These are phyloP conservation scores for Handroanthus guayacan DNA, from an alignment of 257 asterid genomes.

Conservation along the genomic window DNA sequence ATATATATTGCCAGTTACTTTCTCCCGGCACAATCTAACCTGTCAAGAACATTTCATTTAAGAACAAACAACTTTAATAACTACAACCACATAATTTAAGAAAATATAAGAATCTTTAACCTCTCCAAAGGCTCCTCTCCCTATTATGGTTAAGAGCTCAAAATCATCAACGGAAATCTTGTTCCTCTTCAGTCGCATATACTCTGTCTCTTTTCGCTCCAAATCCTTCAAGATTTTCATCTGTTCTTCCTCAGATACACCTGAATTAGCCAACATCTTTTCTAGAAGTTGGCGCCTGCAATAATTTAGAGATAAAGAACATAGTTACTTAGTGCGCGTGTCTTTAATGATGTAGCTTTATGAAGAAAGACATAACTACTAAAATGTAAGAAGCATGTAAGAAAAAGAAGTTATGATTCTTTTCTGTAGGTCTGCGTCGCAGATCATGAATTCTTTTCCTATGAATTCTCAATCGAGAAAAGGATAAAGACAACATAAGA, in stretches of 20 bases:
- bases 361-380: not conserved
- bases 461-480: not conserved
- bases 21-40: slow-evolving; percentile 79
- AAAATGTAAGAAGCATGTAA: not conserved
- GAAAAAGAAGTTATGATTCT: not conserved
- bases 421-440: too few species aligned
- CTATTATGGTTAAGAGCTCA: slow-evolving; percentile 71
- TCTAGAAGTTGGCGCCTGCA: slow-evolving; percentile 68
- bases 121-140: slow-evolving; percentile 95
- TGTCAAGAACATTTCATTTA: slow-evolving; percentile 38
- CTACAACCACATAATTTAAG: not conserved
- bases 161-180: slow-evolving; percentile 78
- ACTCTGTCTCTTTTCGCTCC: slow-evolving; percentile 77
- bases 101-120: slow-evolving; percentile 42
- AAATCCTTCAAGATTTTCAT: slow-evolving; percentile 61
- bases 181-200: slow-evolving; percentile 71
- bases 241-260: slow-evolving; percentile 69
- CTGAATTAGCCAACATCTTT: slow-evolving; percentile 59
- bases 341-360: not conserved
- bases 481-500: not conserved
- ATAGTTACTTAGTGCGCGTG: not conserved
- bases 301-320: too few species aligned
- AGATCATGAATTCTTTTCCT: not conserved
- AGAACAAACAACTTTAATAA: slow-evolving; percentile 14
- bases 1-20: slow-evolving; percentile 61